Evolutionary conservation across 108 stramenopile genomes (phyloP), one percentile per base, ranked within the genome.

Genomic region (Skeletonema tropicum): DNA sequence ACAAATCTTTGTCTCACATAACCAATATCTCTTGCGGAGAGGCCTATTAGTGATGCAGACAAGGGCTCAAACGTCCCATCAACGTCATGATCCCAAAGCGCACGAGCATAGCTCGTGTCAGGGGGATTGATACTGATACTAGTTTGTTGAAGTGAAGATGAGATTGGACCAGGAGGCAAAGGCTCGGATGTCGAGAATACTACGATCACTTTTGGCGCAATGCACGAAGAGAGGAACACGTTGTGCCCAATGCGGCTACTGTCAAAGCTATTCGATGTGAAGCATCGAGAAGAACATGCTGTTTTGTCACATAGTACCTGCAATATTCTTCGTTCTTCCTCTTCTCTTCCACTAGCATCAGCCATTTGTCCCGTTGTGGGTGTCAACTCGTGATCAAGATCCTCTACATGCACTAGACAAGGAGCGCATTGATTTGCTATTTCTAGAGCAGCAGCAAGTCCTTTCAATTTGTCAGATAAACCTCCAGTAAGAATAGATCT

Each of bases 331-430:
- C 74, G 79, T 85, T 89, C 65, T 79, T 81, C 70, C 8, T 85
- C 84, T 31, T 38, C 73, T 45, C 80, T 72, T n/a, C 57, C 76
- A 65, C 81, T 80, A 30, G 79, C 83, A 57, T 88, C 76, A 13
- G 82, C 84, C 21, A 84, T 59, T 55, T 74, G 76, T 25, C 80
- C 84, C 0, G 81, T 76, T n/a, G 83, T 82, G 10, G 75, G 58
- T 8, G 85, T 64, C 5, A 93, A 64, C 68, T 95, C 92, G 15
- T 64, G 35, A 70, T 93, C 92, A 23, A 93, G 64, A 63, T 82
- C 80, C 19, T 45, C 57, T 39, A 95, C 59, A 70, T 88, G 89
- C 61, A 95, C 71, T 1, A 95, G 76, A 74, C 89, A 90, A 8
- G 94, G 94, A 39, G 60, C 85, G 65, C 41, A 80, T 35, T 23